A percentile compares a stretch with the other conserved stretches of the same genome.
Evolutionary conservation across 2,329 filamentous ascomycete species (phyloP).

Genomic region (Botrytis sinoallii): DNA sequence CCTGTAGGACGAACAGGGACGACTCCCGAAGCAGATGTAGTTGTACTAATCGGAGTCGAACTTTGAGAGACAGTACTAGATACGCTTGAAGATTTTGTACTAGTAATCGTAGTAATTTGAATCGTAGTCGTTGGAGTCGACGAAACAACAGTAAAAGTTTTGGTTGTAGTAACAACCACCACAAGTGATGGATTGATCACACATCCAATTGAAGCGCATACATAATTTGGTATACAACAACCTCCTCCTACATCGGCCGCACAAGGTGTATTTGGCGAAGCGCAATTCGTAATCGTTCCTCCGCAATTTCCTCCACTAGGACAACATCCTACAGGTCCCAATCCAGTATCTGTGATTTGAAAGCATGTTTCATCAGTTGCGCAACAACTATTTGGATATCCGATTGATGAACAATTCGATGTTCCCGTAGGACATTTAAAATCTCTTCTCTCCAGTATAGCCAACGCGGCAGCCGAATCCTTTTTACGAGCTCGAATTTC

Average conservation of each 20-base stretch:
- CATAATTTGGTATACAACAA: conserved; percentile 71
- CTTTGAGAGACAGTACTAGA: conserved; percentile 18
- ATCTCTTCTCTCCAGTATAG: conserved; percentile 52
- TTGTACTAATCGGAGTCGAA: conserved; percentile 42
- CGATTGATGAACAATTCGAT: conserved; percentile 60
- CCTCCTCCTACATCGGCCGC: conserved; percentile 64
- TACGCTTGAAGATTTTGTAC: conserved; percentile 4
- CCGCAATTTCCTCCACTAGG: conserved; percentile 61
- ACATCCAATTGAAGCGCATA: conserved; percentile 70
- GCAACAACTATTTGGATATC: conserved; percentile 71
- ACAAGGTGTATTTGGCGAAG: conserved; percentile 61
- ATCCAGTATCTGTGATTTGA: conserved; percentile 56
- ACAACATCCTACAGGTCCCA: conserved; percentile 74
- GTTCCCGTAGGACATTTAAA: conserved; percentile 67
- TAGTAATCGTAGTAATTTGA: conserved; percentile 37
- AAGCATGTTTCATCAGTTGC: conserved; percentile 63
- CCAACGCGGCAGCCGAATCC: conserved; percentile 41
- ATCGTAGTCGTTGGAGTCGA: conserved; percentile 17
- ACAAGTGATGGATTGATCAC: conserved; percentile 34
- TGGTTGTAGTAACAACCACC: conserved; percentile 26
- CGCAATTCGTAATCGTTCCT: conserved; percentile 61
- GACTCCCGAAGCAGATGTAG: conserved; percentile 41
- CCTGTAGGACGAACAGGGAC: conserved; percentile 49
- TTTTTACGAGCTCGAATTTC: conserved; percentile 25
- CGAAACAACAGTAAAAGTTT: conserved; percentile 23